phyloP scores from a whole-genome alignment of 768 basidiomycete genomes.

The Suillus tomentosus region DNA sequence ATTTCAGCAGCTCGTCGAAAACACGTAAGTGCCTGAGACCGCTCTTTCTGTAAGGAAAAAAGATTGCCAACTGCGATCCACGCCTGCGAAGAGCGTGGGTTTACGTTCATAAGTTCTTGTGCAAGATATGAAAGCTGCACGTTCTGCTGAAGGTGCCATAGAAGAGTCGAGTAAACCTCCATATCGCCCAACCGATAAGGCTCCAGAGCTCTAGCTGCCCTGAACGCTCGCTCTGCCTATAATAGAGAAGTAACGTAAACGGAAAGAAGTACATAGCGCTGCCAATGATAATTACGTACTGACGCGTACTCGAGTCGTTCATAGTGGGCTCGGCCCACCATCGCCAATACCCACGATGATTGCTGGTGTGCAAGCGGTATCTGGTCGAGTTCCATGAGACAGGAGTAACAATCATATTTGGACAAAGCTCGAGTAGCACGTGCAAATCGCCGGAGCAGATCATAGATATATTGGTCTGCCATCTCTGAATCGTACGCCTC shows the following conservation, averaged over 20 bases:
- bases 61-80: slow-evolving; percentile 98
- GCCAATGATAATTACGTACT: slow-evolving; percentile 51
- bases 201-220: slow-evolving; percentile 75
- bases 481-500: slow-evolving; percentile 70
- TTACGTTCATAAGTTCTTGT: slow-evolving; percentile 85
- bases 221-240: slow-evolving; percentile 90
- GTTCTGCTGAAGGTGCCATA: slow-evolving; percentile 91
- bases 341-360: slow-evolving; percentile 75
- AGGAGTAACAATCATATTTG: slow-evolving; percentile 73
- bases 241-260: slow-evolving; percentile 25
- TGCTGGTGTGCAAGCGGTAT: slow-evolving; percentile 74
- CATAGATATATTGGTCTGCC: slow-evolving; percentile 83
- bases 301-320: slow-evolving; percentile 87
- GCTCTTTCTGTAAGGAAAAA: slow-evolving; percentile 94
- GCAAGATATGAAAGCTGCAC: slow-evolving; percentile 90
- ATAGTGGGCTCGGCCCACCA: slow-evolving; percentile 87
- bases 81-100: slow-evolving; percentile 80
- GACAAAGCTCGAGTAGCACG: slow-evolving; percentile 75
- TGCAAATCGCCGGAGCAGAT: slow-evolving; percentile 80
- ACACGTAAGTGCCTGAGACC: slow-evolving; percentile 89
- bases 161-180: slow-evolving; percentile 94
- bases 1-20: slow-evolving; percentile 90
- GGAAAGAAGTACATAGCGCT: slow-evolving; percentile 18
- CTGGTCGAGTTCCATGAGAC: slow-evolving; percentile 73
- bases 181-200: slow-evolving; percentile 92